Conservation (phyloP, 495 filamentous ascomycete genomes). For the Aspergillus olivimuriae region DNA sequence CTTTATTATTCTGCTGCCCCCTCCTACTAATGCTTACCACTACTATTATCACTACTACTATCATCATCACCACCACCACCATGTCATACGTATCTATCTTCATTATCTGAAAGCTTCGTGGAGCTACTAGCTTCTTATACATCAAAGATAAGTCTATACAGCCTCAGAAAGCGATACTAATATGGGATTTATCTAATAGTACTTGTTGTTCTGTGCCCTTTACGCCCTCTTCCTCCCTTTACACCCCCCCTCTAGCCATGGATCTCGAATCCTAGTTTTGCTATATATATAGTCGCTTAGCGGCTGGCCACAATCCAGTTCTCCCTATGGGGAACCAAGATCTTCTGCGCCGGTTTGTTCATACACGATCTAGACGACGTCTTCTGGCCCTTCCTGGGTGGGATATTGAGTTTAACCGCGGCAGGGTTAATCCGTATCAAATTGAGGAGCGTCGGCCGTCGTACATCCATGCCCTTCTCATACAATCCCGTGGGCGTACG, state of each 20-base stretch:
- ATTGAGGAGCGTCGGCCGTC: not conserved
- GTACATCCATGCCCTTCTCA: not conserved
- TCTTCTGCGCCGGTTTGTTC: not conserved
- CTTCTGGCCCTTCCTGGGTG: not conserved
- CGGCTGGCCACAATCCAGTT: not conserved
- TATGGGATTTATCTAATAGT: not conserved
- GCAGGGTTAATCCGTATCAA: not conserved
- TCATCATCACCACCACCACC: not conserved
- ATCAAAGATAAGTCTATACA: not conserved
- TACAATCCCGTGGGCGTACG: conserved; percentile 1
- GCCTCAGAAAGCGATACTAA: not conserved
- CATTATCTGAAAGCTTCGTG: too few relatives aligned
- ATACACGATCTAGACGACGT: not conserved
- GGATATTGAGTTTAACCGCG: not conserved
- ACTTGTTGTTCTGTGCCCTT: too few relatives aligned
- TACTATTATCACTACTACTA: not conserved
- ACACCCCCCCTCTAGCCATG: not conserved
- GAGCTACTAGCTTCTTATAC: too few relatives aligned
- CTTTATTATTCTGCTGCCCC: too few relatives aligned
- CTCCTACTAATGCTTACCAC: not conserved
- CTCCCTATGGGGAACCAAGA: not conserved
- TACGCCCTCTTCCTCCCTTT: too few relatives aligned
- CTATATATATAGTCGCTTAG: not conserved
- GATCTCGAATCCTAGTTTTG: not conserved
- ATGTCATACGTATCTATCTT: conserved; percentile 3